Evolutionary conservation across 306 rosid genomes (phyloP).

Genomic region (Pyrus betulifolia): DNA sequence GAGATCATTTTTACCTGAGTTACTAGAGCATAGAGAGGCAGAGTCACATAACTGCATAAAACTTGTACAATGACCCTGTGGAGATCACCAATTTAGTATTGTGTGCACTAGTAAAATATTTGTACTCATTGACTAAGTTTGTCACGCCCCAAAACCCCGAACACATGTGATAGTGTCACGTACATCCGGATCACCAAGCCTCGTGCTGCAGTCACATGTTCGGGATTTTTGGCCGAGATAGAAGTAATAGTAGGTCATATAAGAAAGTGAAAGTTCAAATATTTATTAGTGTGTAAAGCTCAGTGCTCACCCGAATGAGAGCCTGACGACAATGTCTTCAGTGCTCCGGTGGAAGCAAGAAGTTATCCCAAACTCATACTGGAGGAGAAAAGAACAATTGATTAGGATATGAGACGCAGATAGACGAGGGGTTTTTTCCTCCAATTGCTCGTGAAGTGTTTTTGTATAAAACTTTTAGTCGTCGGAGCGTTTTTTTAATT

Average conservation of each 20-base stretch:
- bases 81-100: slow-evolving; percentile 5
- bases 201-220: neutral
- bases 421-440: too few relatives aligned
- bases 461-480: neutral
- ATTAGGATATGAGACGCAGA: neutral
- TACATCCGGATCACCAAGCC: neutral
- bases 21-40: slow-evolving; percentile 89
- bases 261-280: too few relatives aligned
- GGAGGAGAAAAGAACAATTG: slow-evolving; percentile 4
- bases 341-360: slow-evolving; percentile 44
- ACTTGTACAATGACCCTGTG: slow-evolving; percentile 65
- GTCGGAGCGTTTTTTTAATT: too few relatives aligned
- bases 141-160: neutral
- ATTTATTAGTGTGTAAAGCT: neutral
- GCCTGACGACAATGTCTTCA: slow-evolving; percentile 40
- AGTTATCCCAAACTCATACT: slow-evolving; percentile 22
- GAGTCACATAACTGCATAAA: slow-evolving; percentile 75
- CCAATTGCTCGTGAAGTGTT: neutral
- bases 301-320: slow-evolving; percentile 64
- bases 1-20: slow-evolving; percentile 51
- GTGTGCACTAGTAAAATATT: neutral
- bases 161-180: neutral
- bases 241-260: too few relatives aligned
- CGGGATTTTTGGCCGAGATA: neutral
- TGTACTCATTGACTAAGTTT: neutral